Base-by-base conservation (phyloP, 2,329 filamentous ascomycete genomes). In the Myotisia sp. region DNA sequence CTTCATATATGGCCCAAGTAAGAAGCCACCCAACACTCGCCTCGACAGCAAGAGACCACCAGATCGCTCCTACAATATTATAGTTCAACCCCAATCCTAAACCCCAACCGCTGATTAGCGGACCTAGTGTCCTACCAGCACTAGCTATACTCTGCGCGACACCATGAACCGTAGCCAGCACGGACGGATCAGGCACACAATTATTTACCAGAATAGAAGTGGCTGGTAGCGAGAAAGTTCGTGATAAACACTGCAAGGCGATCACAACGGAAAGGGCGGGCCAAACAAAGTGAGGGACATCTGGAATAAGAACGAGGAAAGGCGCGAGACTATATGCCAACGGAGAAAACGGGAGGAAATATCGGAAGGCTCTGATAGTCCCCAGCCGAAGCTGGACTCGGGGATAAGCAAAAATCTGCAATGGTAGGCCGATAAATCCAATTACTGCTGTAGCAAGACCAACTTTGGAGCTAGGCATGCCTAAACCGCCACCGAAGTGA, bases 401-500 rank as follows among this genome's bases (percentile, higher is more conserved):
- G 1, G 81, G 80, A 49, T 86, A 87, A 6, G 83, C 58, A 32
- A 79, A 64, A 14, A 83, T 67, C 50, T 83, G 79, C 29, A 90
- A 62, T 0, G 65, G 59, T 23, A 90, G 77, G n/a, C 83, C 83
- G 27, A 87, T 74, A 31, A 71, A 57, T 6, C 82, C 83, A 10
- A 90, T 68, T 33, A 80, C 75, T 2, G 81, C 75, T 61, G 86
- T 84, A 3, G 79, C 79, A 27, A 81, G 59, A n/a, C 82, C 82
- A 20, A 90, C 78, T 2, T 71, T 69, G 1, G 70, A 66, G 0
- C 80, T 75, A 0, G 71, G 70, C 34, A 90, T 67, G n/a, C 79
- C 79, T 0, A 90, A 64, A 2, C 83, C 83, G 18, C 82, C 80
- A 1, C 70, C 68, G 44, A 79, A 85, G 41, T 67, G 74, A 66